Conservation (phyloP, 495 filamentous ascomycete genomes). For the Hyphodiscus hymeniophilus region DNA sequence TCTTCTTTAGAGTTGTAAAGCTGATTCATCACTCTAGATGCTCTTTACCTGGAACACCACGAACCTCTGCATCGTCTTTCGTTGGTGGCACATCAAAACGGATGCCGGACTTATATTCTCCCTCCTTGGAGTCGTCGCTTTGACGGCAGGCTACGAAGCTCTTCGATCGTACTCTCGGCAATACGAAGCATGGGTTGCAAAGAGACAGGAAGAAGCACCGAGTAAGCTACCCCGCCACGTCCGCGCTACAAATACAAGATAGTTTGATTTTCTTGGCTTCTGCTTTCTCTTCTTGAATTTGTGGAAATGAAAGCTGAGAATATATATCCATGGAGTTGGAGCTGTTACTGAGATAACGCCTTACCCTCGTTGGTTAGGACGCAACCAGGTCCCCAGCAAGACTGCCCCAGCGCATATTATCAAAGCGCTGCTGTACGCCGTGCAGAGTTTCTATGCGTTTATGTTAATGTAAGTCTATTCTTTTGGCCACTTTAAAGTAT, state of each 20-base stretch:
- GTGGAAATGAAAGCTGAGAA: conserved; percentile 17
- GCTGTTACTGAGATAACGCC: conserved; percentile 46
- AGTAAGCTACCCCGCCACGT: conserved; percentile 38
- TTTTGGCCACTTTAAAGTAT: not conserved
- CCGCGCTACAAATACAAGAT: conserved; percentile 4
- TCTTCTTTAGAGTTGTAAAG: not conserved
- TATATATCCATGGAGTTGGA: not conserved
- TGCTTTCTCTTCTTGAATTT: not conserved
- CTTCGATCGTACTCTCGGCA: conserved; percentile 66
- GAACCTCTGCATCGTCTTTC: conserved; percentile 93
- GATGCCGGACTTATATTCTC: conserved; percentile 68
- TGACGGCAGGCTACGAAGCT: conserved; percentile 87
- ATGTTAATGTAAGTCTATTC: conserved; percentile 89
- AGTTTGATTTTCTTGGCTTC: not conserved
- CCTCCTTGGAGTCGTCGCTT: conserved; percentile 67
- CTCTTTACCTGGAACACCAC: conserved; percentile 91
- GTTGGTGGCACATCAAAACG: conserved; percentile 73
- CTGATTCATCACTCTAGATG: conserved; percentile 51
- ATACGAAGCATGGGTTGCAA: conserved; percentile 59
- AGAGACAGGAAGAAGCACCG: conserved; percentile 39
- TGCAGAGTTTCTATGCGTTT: conserved; percentile 97
- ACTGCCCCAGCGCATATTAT: conserved; percentile 58
- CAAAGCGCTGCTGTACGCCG: conserved; percentile 77
- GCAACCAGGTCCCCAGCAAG: conserved; percentile 39
- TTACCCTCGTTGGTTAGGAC: conserved; percentile 41